Base-by-base conservation (phyloP, 176 grass and related monocot genomes). In the Raddia guianensis region DNA sequence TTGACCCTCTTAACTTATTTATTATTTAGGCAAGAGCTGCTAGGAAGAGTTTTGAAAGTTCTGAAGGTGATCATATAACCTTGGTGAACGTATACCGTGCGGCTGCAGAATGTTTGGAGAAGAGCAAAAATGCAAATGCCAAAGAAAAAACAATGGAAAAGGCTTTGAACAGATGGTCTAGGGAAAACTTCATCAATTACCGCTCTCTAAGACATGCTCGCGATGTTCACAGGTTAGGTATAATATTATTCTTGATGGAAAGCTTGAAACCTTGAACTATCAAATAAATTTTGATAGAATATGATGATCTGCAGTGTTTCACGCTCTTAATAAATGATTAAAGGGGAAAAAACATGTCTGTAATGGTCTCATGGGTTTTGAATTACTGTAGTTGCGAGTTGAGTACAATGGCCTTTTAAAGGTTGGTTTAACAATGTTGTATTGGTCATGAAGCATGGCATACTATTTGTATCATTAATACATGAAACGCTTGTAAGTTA, bases 61-160 rank as follows among this genome's bases (percentile, higher is more conserved):
- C 82, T 0, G 95, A 95, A 87, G 92, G 95, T 54, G 92, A 98
- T 67, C 95, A 98, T 82, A 87, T 95, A 75, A 91, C 86, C 19
- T 86, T 98, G 84, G 88, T 93, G 19, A 98, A 95, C 82, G 92
- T 95, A 49, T 95, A 89, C 80, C 81, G 90, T 63, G 78, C 90
- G 1, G 85, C 90, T 52, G 83, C 78, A 64, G 90, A 98, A 93
- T 89, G 86, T 70, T 80, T 93, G 74, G 90, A 95, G 74, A 98
- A 91, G 79, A 92, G 88, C 60, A 98, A 83, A 77, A 89, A 84
- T 67, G 70, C 86, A 79, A 98, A 93, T 85, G 85, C 72, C 12
- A 98, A 95, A 74, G 95, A 93, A 50, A 95, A 89, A 87, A 87
- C 90, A 65, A 69, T 94, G 82, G 92, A 98, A 53, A 98, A 98